phyloP scores from a whole-genome alignment of 352 stramenopile species.

The Lagenidium sp. region DNA sequence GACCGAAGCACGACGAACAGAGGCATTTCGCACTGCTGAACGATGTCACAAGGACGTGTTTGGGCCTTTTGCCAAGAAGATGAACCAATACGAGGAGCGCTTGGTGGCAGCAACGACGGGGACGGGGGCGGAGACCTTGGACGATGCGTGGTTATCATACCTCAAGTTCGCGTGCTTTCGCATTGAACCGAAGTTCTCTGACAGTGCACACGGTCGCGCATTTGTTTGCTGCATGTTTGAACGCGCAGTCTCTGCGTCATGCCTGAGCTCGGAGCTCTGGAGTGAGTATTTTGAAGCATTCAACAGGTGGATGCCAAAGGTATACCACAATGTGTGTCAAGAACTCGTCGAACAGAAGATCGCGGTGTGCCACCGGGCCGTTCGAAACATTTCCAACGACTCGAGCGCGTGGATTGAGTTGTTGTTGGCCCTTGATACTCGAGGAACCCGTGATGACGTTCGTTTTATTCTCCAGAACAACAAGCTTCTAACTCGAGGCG shows the following conservation, averaged over 20 bases:
- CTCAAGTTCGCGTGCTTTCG: slow-evolving; percentile 54
- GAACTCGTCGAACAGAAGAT: background rate
- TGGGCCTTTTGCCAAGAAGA: slow-evolving; percentile 45
- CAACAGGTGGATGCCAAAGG: no score
- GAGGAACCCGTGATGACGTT: slow-evolving; percentile 8
- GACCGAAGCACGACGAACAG: slow-evolving; percentile 6
- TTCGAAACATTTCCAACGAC: slow-evolving; percentile 65
- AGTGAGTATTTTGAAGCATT: slow-evolving; percentile 39
- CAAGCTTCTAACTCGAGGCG: no score
- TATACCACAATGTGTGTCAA: slow-evolving; percentile 16
- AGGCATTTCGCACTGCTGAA: slow-evolving; percentile 18
- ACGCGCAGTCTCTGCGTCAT: slow-evolving; percentile 38
- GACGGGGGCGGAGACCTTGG: slow-evolving; percentile 7
- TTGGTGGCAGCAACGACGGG: slow-evolving; percentile 4
- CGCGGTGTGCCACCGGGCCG: slow-evolving; percentile 23
- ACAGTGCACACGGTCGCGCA: no score
- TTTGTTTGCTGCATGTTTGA: slow-evolving; percentile 39
- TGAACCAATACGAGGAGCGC: slow-evolving; percentile 39
- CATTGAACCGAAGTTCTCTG: slow-evolving; percentile 26
- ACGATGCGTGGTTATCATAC: slow-evolving; percentile 44
- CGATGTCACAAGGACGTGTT: slow-evolving; percentile 30
- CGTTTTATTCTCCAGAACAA: no score
- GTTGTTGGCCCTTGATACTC: slow-evolving; percentile 39
- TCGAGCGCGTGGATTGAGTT: slow-evolving; percentile 43
- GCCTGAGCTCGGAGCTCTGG: slow-evolving; percentile 50